Conservation (phyloP, 2,329 filamentous ascomycete genomes). For the Ceratocystiopsis minuta region DNA sequence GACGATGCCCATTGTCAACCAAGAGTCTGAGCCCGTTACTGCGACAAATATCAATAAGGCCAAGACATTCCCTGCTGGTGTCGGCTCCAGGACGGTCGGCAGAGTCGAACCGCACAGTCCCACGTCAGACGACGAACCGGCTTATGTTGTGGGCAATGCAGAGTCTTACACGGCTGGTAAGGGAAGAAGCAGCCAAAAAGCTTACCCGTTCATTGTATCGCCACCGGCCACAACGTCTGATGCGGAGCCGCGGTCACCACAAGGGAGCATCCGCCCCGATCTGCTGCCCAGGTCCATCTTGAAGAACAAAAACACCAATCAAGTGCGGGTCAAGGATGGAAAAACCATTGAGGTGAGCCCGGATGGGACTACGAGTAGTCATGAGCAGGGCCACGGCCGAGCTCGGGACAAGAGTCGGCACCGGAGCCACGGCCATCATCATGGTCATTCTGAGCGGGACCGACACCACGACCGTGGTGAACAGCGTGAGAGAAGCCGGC, state of each 20-base stretch:
- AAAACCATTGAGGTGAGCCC: slow-evolving; percentile 24
- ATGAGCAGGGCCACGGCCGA: not conserved
- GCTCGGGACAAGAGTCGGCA: slow-evolving; percentile 11
- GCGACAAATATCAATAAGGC: too few species aligned
- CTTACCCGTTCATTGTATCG: slow-evolving; percentile 22
- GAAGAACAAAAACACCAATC: slow-evolving; percentile 41
- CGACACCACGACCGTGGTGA: slow-evolving; percentile 19
- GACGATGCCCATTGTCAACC: too few species aligned
- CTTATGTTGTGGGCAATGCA: too few species aligned
- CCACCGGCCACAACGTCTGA: slow-evolving; percentile 5
- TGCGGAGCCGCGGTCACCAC: too few species aligned
- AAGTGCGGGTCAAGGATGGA: slow-evolving; percentile 34
- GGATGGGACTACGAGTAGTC: slow-evolving; percentile 5
- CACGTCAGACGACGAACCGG: too few species aligned
- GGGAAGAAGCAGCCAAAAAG: too few species aligned
- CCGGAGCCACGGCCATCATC: slow-evolving; percentile 6
- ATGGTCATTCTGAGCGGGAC: slow-evolving; percentile 11
- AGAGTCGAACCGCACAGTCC: too few species aligned
- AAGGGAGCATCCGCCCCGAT: slow-evolving; percentile 14
- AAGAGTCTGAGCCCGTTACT: too few species aligned
- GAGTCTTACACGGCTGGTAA: too few species aligned
- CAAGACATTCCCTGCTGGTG: too few species aligned
- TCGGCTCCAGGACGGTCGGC: too few species aligned
- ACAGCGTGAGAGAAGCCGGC: too few species aligned
- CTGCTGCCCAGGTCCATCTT: slow-evolving; percentile 38